These are phyloP conservation scores for Iberis pinnata DNA, from an alignment of 345 rosid genomes.

Conservation along the genomic window DNA sequence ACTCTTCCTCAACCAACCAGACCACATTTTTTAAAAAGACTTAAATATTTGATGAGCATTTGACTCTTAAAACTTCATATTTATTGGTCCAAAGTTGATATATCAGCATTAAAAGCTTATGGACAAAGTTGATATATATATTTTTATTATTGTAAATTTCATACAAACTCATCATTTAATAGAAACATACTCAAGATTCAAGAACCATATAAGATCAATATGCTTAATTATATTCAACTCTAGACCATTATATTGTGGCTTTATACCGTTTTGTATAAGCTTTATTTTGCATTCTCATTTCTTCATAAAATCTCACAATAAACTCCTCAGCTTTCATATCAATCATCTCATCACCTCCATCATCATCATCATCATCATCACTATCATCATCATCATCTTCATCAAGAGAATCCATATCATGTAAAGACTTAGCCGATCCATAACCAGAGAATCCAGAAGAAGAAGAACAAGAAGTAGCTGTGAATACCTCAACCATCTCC, in stretches of 20 bases:
- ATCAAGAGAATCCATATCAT: conserved; percentile 19
- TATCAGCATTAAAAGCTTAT: no score
- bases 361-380: conserved; percentile 7
- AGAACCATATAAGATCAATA: no score
- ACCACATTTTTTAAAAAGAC: no score
- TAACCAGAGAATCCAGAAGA: conserved; percentile 32
- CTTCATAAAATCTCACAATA: conserved; percentile 50
- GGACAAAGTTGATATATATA: no score
- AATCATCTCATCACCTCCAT: conserved; percentile 56
- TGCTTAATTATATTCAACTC: no score
- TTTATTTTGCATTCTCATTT: conserved; percentile 45
- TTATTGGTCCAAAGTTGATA: no score
- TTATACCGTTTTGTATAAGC: conserved; percentile 24
- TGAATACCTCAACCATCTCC: conserved; percentile 31
- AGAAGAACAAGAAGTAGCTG: conserved; percentile 21
- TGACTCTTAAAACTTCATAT: no score
- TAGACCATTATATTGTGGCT: conserved; percentile 7
- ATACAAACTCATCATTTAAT: no score
- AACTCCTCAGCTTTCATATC: conserved; percentile 71
- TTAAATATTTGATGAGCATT: no score
- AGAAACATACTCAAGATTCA: no score
- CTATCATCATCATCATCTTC: conserved; percentile 20
- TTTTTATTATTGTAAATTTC: no score
- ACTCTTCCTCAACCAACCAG: no score
- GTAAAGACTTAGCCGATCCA: conserved; percentile 42